A percentile compares a stretch with the other conserved stretches of the same genome.
Evolutionary conservation across 2,329 filamentous ascomycete genomes (phyloP).

Genomic region (Alternaria panax): DNA sequence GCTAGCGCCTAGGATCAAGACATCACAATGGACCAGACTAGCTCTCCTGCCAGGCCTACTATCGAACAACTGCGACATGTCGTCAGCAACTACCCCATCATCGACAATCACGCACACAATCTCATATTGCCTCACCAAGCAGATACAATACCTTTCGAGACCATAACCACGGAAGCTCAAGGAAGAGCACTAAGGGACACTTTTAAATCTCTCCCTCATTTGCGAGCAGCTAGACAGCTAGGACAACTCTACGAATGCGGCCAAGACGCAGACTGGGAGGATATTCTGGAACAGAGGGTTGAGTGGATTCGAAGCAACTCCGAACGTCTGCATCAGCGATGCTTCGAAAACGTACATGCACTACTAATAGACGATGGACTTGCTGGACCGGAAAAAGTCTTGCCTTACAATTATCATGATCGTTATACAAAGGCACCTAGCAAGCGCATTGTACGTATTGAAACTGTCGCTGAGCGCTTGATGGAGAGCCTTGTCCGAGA

Average conservation of each 20-base stretch:
- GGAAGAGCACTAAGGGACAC: conserved; percentile 71
- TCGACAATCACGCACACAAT: conserved; percentile 78
- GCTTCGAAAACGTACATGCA: conserved; percentile 74
- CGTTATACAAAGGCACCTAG: conserved; percentile 68
- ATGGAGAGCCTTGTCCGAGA: conserved; percentile 60
- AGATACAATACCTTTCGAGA: conserved; percentile 62
- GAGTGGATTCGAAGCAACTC: conserved; percentile 56
- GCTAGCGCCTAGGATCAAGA: background rate
- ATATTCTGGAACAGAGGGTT: conserved; percentile 59
- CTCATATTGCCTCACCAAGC: conserved; percentile 64
- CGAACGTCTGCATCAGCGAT: conserved; percentile 67
- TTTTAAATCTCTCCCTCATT: conserved; percentile 69
- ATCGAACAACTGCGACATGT: conserved; percentile 45
- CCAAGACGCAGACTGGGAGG: conserved; percentile 65
- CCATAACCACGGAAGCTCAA: conserved; percentile 76
- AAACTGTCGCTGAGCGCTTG: conserved; percentile 71
- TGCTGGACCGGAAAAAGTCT: conserved; percentile 60
- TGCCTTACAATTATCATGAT: conserved; percentile 66
- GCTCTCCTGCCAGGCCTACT: conserved; percentile 29
- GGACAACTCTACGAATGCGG: conserved; percentile 68
- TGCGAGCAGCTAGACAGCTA: conserved; percentile 74
- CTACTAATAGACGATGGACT: conserved; percentile 83
- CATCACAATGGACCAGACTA: conserved; percentile 27
- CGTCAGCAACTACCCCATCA: conserved; percentile 61
- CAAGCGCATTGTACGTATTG: conserved; percentile 79